These are phyloP conservation scores for Leccinum rimulosum DNA, from an alignment of 768 basidiomycete genomes.

Conservation along the genomic window DNA sequence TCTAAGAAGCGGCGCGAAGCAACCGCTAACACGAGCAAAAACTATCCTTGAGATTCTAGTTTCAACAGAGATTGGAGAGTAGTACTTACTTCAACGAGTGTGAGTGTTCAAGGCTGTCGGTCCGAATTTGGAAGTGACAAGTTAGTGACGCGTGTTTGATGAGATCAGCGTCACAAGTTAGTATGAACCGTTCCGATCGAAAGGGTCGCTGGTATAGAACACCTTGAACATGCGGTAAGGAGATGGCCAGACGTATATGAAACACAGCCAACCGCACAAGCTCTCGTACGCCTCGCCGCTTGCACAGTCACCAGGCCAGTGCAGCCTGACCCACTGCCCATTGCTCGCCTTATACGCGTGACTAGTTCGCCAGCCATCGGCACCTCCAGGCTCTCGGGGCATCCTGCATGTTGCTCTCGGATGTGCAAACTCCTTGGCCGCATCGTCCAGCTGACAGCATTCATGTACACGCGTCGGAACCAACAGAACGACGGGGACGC, in stretches of 20 bases:
- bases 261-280: slow-evolving; percentile 1
- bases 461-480: slow-evolving; percentile 9
- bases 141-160: neutral
- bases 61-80: too few relatives aligned
- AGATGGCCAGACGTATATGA: slow-evolving; percentile 6
- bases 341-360: slow-evolving; percentile 6
- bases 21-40: neutral
- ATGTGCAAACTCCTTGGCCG: slow-evolving; percentile 14
- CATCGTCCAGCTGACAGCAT: slow-evolving; percentile 8
- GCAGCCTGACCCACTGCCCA: slow-evolving; percentile 9
- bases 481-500: neutral
- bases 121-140: neutral
- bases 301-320: neutral
- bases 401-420: slow-evolving; percentile 9
- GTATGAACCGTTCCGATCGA: neutral
- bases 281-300: neutral
- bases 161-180: neutral
- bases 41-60: neutral
- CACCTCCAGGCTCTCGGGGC: neutral
- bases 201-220: neutral
- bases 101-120: too few relatives aligned
- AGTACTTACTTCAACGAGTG: too few relatives aligned
- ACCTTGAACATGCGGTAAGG: neutral
- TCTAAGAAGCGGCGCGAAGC: neutral
- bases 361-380: neutral